These are phyloP conservation scores for Lanmaoa pseudosensibilis DNA, from an alignment of 768 basidiomycete species.

Conservation along the genomic window DNA sequence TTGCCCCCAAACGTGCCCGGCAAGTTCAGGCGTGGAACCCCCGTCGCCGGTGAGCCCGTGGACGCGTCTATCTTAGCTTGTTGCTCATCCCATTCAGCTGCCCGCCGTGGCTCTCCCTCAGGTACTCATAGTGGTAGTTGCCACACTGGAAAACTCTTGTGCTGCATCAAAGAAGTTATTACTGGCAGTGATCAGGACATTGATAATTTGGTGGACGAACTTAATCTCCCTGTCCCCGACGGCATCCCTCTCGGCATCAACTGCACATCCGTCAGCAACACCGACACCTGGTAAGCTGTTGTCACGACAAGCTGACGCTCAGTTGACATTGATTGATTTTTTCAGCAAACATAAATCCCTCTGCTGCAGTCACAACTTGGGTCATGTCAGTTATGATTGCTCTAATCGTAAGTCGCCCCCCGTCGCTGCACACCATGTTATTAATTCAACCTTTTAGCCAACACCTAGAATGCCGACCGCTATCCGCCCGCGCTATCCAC, in stretches of 20 bases:
- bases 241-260: conserved; percentile 23
- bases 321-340: neutral
- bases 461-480: conserved; percentile 9
- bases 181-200: neutral
- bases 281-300: conserved; percentile 17
- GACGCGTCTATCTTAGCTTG: neutral
- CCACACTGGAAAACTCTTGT: conserved; percentile 15
- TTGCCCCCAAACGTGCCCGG: conserved; percentile 48
- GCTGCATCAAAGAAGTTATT: conserved; percentile 12
- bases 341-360: too few species aligned
- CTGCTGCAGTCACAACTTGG: too few species aligned
- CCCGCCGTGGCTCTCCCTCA: conserved; percentile 39
- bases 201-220: neutral
- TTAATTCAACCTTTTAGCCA: conserved; percentile 9
- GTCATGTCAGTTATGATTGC: too few species aligned
- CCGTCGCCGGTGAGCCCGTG: conserved; percentile 31
- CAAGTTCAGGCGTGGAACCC: conserved; percentile 29
- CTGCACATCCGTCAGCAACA: conserved; percentile 32
- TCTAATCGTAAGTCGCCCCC: too few species aligned
- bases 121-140: conserved; percentile 29
- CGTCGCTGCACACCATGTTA: too few species aligned
- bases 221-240: accelerated
- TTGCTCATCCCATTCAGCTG: conserved; percentile 30
- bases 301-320: accelerated
- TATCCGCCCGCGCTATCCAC: conserved; percentile 5